Conservation (phyloP, 2,329 filamentous ascomycete genomes). For the Allantophomopsis lycopodina region DNA sequence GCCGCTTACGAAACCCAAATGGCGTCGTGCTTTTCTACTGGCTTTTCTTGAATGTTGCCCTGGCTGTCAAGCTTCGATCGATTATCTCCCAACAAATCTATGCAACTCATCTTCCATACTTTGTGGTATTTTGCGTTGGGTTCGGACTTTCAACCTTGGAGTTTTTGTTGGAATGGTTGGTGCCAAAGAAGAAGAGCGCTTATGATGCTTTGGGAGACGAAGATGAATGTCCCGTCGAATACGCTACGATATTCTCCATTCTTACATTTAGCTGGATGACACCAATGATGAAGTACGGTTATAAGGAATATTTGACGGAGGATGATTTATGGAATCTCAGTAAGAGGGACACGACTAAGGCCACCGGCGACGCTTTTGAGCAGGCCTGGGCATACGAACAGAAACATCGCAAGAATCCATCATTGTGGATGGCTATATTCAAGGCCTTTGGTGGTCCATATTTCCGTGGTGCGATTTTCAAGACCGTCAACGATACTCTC, state of each 20-base stretch:
- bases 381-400: conserved; percentile 67
- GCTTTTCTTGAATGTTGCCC: conserved; percentile 52
- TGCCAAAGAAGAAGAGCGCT: conserved; percentile 54
- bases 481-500: conserved; percentile 73
- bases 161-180: conserved; percentile 54
- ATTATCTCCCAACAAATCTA: conserved; percentile 48
- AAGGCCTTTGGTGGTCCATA: conserved; percentile 79
- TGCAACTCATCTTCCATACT: conserved; percentile 41
- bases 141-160: conserved; percentile 45
- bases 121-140: conserved; percentile 45
- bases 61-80: conserved; percentile 54
- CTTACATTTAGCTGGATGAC: conserved; percentile 99
- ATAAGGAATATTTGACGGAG: conserved; percentile 82
- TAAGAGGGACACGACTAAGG: conserved; percentile 63
- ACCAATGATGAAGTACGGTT: conserved; percentile 89
- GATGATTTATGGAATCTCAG: conserved; percentile 92
- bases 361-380: conserved; percentile 57
- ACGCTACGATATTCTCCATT: conserved; percentile 85
- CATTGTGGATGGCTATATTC: conserved; percentile 76
- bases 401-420: conserved; percentile 56
- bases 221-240: conserved; percentile 62
- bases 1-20: conserved; percentile 53
- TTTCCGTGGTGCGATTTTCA: conserved; percentile 69
- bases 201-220: conserved; percentile 56
- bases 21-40: conserved; percentile 62